phyloP scores from a whole-genome alignment of 192 early-diverging fungal genomes.

The Thamnidium elegans region DNA sequence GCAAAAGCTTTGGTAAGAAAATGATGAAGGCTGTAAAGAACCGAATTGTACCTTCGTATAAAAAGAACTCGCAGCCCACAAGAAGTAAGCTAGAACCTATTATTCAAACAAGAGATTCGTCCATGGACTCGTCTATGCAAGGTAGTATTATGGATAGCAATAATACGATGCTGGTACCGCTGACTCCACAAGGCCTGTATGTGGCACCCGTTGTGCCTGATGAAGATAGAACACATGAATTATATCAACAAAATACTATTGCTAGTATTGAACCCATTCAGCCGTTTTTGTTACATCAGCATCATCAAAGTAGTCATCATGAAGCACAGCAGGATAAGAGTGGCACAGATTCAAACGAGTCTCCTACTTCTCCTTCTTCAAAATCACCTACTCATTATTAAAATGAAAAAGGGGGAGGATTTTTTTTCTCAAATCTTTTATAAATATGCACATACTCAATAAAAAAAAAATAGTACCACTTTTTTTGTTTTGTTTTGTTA shows the following conservation, averaged over 20 bases:
- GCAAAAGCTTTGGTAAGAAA: constrained; percentile 11
- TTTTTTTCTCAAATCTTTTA: neutral
- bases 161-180: neutral
- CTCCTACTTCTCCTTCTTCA: neutral
- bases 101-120: neutral
- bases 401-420: neutral
- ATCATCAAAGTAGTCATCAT: constrained; percentile 16
- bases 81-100: neutral
- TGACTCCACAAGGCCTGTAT: neutral
- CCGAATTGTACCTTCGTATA: no score
- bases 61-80: neutral
- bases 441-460: neutral
- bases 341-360: neutral
- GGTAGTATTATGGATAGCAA: neutral
- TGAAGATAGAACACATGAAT: neutral
- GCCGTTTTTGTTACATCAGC: constrained; percentile 9
- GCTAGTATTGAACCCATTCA: constrained; percentile 6
- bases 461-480: no score
- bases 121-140: neutral
- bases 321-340: neutral
- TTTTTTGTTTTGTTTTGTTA: no score
- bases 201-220: neutral
- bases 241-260: neutral
- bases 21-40: constrained; percentile 19
- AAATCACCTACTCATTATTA: neutral